phyloP scores from a whole-genome alignment of 345 rosid genomes.

The Salix brachista region DNA sequence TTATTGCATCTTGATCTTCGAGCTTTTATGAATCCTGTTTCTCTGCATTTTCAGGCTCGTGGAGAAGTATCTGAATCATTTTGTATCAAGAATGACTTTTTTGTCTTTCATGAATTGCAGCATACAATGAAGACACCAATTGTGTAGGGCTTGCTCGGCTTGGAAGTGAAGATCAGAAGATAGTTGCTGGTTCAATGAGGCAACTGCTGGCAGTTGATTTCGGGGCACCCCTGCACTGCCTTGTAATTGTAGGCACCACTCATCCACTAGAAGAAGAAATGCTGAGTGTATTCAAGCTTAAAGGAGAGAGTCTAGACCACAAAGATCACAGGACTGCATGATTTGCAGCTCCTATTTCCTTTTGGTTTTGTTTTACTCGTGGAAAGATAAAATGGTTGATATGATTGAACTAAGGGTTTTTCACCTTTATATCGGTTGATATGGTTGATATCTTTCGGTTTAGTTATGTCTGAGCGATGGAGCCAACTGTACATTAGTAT shows the following conservation, averaged over 20 bases:
- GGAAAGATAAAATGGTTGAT: no score
- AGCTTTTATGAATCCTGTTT: not conserved
- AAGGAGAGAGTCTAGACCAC: constrained; percentile 1
- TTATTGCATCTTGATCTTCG: not conserved
- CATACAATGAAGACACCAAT: constrained; percentile 52
- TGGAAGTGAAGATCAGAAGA: constrained; percentile 80
- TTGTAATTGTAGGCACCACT: constrained; percentile 68
- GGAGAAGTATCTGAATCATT: not conserved
- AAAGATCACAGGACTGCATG: constrained; percentile 3
- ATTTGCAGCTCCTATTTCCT: not conserved
- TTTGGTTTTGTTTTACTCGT: no score
- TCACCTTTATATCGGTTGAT: no score
- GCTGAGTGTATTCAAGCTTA: constrained; percentile 60
- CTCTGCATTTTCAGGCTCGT: not conserved
- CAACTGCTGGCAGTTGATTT: constrained; percentile 60
- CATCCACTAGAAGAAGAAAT: constrained; percentile 92
- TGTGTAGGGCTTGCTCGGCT: constrained; percentile 82
- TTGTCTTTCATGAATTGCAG: constrained; percentile 25
- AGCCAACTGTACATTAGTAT: no score
- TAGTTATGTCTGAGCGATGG: no score
- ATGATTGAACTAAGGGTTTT: no score
- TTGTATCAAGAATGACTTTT: not conserved
- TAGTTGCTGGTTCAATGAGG: constrained; percentile 76
- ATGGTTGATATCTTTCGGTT: no score
- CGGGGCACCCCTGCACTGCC: constrained; percentile 80